Percentiles rank a stretch among this genome's conserved stretches.
Conservation (phyloP, 306 rosid species). For the Prunus salicina region DNA sequence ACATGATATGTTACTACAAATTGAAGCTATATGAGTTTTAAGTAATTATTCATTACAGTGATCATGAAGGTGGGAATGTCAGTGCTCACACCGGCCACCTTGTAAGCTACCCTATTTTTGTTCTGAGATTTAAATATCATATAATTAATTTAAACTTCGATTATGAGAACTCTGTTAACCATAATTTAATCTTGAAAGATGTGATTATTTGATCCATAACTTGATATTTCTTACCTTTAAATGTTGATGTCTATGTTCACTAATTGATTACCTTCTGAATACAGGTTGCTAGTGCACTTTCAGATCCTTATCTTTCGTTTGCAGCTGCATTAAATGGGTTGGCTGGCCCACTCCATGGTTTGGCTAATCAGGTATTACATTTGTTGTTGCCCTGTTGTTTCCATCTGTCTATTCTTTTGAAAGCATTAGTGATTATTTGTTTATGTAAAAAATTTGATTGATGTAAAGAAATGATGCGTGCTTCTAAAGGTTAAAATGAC, state of each 20-base stretch:
- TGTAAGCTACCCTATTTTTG: conserved; percentile 45
- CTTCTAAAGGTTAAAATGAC: background rate
- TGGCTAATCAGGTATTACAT: conserved; percentile 92
- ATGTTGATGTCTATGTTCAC: conserved; percentile 15
- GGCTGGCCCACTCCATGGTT: conserved; percentile 99
- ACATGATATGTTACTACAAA: background rate
- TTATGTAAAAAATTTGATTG: background rate
- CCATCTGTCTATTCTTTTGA: background rate
- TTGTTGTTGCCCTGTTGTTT: conserved; percentile 6
- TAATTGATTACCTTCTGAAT: conserved; percentile 25
- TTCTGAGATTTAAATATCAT: background rate
- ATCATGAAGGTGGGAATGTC: conserved; percentile 99
- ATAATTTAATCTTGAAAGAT: background rate
- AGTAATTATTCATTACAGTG: conserved; percentile 56
- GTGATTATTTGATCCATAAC: background rate
- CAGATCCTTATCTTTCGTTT: conserved; percentile 97
- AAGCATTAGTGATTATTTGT: background rate
- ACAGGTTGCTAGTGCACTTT: conserved; percentile 92
- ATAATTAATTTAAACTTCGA: background rate
- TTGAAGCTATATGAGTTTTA: conserved; percentile 12
- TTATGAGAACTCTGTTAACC: background rate
- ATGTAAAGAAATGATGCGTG: background rate
- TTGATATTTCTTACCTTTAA: background rate
- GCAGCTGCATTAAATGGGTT: conserved; percentile 96
- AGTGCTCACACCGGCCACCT: conserved; percentile 96